Evolutionary conservation across 306 rosid species (phyloP).

Genomic region (Hippophae tibetana): DNA sequence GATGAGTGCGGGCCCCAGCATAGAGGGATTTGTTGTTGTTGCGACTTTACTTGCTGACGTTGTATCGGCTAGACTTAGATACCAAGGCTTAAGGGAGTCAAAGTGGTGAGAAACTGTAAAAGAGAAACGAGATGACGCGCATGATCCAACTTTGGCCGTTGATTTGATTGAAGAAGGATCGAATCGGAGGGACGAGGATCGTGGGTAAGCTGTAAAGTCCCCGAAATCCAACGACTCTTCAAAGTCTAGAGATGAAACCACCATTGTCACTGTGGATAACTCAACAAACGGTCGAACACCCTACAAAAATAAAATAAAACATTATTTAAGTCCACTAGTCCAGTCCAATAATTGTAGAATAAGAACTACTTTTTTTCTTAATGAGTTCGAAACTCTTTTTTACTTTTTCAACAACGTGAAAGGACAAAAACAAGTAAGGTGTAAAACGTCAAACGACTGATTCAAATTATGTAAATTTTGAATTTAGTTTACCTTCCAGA

Average conservation of each 20-base stretch:
- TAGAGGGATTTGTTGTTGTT: slow-evolving; percentile 39
- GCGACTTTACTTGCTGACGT: slow-evolving; percentile 74
- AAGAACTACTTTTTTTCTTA: too few species aligned
- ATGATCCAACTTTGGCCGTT: slow-evolving; percentile 62
- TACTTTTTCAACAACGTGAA: too few species aligned
- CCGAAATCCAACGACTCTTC: slow-evolving; percentile 65
- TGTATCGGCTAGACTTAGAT: slow-evolving; percentile 67
- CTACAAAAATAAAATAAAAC: slow-evolving; percentile 17
- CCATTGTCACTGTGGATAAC: slow-evolving; percentile 49
- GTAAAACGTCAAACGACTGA: background rate
- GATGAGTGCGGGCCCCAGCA: slow-evolving; percentile 62
- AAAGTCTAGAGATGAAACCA: slow-evolving; percentile 72
- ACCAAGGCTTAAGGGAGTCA: slow-evolving; percentile 93
- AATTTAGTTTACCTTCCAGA: slow-evolving; percentile 73
- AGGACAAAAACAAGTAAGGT: too few species aligned
- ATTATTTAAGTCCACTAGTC: too few species aligned
- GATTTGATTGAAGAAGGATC: slow-evolving; percentile 48
- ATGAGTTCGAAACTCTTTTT: too few species aligned
- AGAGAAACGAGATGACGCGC: slow-evolving; percentile 89
- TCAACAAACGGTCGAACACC: slow-evolving; percentile 87
- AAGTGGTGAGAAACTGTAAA: slow-evolving; percentile 84
- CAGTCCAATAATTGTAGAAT: too few species aligned
- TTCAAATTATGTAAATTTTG: background rate
- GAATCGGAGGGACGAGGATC: slow-evolving; percentile 82
- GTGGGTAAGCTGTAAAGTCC: slow-evolving; percentile 62